Conservation (phyloP, 257 asterid species). For the Agastache rugosa region DNA sequence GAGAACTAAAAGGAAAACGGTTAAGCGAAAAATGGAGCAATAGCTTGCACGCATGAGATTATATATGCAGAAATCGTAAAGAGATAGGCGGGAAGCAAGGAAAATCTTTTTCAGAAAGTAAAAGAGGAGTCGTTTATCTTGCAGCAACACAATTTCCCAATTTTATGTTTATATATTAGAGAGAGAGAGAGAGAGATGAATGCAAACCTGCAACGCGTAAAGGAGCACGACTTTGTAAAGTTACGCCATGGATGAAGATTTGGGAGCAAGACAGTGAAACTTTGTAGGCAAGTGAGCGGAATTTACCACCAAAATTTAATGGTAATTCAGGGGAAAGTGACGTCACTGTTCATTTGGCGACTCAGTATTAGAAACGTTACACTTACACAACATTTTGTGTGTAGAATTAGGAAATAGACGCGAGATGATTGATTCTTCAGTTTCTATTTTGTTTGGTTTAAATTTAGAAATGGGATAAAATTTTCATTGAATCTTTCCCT, state of each 20-base stretch:
- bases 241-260: slow-evolving; percentile 15
- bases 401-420: too few relatives aligned
- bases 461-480: too few relatives aligned
- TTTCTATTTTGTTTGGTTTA: too few relatives aligned
- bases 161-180: background rate
- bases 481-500: too few relatives aligned
- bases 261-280: slow-evolving; percentile 42
- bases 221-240: slow-evolving; percentile 22
- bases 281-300: slow-evolving; percentile 46
- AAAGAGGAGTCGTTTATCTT: slow-evolving; percentile 15
- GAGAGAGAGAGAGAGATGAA: too few relatives aligned
- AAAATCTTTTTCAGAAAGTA: slow-evolving; percentile 36
- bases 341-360: background rate
- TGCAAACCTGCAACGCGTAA: slow-evolving; percentile 46
- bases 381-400: too few relatives aligned
- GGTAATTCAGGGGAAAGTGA: slow-evolving; percentile 2
- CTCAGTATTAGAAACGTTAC: background rate
- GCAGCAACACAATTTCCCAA: background rate
- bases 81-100: slow-evolving; percentile 87
- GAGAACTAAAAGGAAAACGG: slow-evolving; percentile 54
- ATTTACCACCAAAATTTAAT: slow-evolving; percentile 3
- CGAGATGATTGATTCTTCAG: too few relatives aligned
- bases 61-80: slow-evolving; percentile 42
- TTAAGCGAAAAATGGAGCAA: slow-evolving; percentile 46
- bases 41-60: slow-evolving; percentile 89